These are phyloP conservation scores for Dipodascus geniculatus DNA, from an alignment of 805 yeast genomes.

Conservation along the genomic window DNA sequence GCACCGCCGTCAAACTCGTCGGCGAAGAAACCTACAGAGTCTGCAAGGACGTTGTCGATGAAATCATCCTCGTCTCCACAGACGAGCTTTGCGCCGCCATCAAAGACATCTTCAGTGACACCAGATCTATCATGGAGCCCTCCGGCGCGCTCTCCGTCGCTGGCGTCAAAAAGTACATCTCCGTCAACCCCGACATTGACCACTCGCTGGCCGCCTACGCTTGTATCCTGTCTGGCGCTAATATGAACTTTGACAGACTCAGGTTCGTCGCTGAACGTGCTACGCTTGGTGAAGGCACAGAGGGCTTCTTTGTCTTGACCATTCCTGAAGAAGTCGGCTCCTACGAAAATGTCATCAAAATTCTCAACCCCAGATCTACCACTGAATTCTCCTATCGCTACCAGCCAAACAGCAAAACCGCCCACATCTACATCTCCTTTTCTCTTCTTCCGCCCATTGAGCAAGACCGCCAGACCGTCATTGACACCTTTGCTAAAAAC, in stretches of 20 bases:
- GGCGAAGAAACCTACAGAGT: conserved; percentile 90
- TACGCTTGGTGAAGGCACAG: conserved; percentile 95
- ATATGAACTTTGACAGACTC: conserved; percentile 93
- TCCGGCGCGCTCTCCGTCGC: conserved; percentile 96
- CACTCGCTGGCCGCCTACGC: conserved; percentile 63
- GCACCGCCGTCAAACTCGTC: conserved; percentile 84
- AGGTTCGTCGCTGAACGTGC: conserved; percentile 97
- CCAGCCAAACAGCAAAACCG: conserved; percentile 33
- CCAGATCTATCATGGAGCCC: conserved; percentile 89
- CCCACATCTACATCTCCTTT: conserved; percentile 82
- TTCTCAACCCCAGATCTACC: conserved; percentile 77
- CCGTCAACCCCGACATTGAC: conserved; percentile 53
- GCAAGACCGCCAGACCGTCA: conserved; percentile 57
- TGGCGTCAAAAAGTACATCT: conserved; percentile 76
- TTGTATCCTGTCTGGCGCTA: conserved; percentile 89
- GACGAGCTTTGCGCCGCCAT: conserved; percentile 97
- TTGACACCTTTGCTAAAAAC: conserved; percentile 42
- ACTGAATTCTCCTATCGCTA: conserved; percentile 92
- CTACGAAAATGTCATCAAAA: conserved; percentile 61
- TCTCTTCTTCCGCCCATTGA: conserved; percentile 55
- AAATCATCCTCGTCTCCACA: conserved; percentile 70
- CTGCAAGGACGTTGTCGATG: conserved; percentile 73
- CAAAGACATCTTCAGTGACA: conserved; percentile 92
- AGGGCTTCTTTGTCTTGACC: conserved; percentile 79
- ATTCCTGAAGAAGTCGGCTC: conserved; percentile 93